Evolutionary conservation across 2,329 filamentous ascomycete species (phyloP), one percentile per base, ranked within the genome.

Genomic region (Fusarium citri): DNA sequence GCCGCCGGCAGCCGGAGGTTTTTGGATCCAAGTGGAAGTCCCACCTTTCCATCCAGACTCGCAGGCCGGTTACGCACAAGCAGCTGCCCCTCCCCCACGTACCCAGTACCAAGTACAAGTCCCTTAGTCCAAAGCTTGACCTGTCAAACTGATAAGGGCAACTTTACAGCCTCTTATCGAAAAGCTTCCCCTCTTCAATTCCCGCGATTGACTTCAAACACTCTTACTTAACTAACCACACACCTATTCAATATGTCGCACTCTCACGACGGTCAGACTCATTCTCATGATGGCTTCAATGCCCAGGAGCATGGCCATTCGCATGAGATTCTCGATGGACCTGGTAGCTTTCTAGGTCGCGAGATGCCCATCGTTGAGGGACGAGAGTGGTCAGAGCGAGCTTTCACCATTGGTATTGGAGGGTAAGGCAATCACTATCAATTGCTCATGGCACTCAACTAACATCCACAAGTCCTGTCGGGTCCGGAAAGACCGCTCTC

Each of bases 321-420:
- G 3, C 96, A 98, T 80, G 96, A 98, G 85, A 94, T 98, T 76
- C 91, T 98, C 72, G 91, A 96, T 77, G 95, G 95, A 0, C 96
- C 96, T 0, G 96, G 96, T 46, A 97, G 94, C 77, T 98, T 92
- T 79, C 81, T 96, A 31, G 91, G 91, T 53, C 91, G 96, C 18
- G 96, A 98, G 83, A 94, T 97, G 93, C 96, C 95, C 67, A 92
- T 98, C 59, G 88, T 94, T 69, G 92, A 97, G 73, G 94, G 94
- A 14, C 88, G 95, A 57, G 87, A 94, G 78, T 99, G 94, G 93
- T 87, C 87, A 28, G 93, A 97, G 71, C 87, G 96, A 61, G 94
- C 94, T 16, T 99, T 98, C 77, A 98, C 96, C 7, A 87, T 99
- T 76, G 96, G 96, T n/a, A 98, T 98, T 82, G 96, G 96, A 83